phyloP scores from a whole-genome alignment of 495 filamentous ascomycete species.

The Tricharina praecox region DNA sequence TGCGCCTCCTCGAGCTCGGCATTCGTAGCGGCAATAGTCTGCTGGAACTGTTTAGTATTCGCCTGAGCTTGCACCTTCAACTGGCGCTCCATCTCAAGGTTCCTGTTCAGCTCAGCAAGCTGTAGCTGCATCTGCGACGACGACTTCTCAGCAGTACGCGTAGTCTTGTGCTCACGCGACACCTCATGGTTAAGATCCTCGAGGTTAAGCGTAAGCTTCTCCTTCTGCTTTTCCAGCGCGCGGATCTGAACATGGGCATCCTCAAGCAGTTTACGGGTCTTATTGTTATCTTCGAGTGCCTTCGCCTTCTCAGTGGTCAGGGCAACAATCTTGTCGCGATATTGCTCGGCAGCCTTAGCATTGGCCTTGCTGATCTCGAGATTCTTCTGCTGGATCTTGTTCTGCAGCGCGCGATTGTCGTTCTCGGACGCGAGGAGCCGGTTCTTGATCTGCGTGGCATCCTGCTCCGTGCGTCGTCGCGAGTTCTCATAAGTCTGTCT shows the following conservation, averaged over 20 bases:
- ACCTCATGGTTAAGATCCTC: conserved; percentile 94
- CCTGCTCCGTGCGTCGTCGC: conserved; percentile 54
- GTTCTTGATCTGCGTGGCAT: conserved; percentile 83
- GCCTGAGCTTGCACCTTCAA: conserved; percentile 69
- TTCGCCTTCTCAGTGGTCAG: conserved; percentile 74
- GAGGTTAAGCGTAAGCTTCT: conserved; percentile 73
- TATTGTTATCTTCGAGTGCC: conserved; percentile 67
- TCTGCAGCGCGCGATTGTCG: conserved; percentile 85
- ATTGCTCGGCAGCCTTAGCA: conserved; percentile 69
- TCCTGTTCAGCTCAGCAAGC: conserved; percentile 73
- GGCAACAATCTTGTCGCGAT: conserved; percentile 55
- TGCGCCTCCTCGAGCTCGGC: conserved; percentile 64
- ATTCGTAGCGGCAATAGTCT: conserved; percentile 56
- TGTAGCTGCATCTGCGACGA: conserved; percentile 71
- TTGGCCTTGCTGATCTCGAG: conserved; percentile 85
- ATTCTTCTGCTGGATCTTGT: conserved; percentile 95
- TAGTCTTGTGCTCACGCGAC: conserved; percentile 75
- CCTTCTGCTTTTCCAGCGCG: conserved; percentile 84
- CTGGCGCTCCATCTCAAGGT: conserved; percentile 78
- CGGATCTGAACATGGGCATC: conserved; percentile 73
- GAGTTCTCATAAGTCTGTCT: conserved; percentile 44
- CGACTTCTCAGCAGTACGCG: conserved; percentile 75
- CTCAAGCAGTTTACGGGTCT: conserved; percentile 66
- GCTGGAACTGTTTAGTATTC: conserved; percentile 66
- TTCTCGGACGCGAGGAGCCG: conserved; percentile 87